These are phyloP conservation scores for Stagonosporopsis cucurbitacearum DNA, from an alignment of 2,329 filamentous ascomycete genomes.

Conservation along the genomic window DNA sequence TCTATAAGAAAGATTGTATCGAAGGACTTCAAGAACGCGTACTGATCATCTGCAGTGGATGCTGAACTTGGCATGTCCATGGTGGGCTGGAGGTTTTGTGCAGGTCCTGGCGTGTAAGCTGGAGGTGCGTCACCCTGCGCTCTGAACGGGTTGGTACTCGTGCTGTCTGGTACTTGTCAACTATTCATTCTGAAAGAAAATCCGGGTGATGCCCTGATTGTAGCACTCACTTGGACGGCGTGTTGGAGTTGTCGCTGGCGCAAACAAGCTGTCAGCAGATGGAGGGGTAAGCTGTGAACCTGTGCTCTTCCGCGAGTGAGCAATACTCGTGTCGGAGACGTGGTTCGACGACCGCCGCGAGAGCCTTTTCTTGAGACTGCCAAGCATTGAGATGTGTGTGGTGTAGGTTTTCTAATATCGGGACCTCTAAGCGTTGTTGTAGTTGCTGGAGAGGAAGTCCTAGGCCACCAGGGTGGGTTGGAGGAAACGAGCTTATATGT, in stretches of 20 bases:
- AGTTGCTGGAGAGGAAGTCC: not conserved
- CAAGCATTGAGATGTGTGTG: slow-evolving; percentile 24
- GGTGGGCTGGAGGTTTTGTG: slow-evolving; percentile 18
- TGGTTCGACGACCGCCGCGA: slow-evolving; percentile 27
- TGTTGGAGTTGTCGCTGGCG: slow-evolving; percentile 40
- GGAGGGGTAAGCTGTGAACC: slow-evolving; percentile 27
- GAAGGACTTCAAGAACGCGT: slow-evolving; percentile 77
- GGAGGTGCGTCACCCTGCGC: slow-evolving; percentile 50
- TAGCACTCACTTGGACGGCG: slow-evolving; percentile 47
- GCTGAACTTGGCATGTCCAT: slow-evolving; percentile 3
- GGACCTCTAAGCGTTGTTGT: slow-evolving; percentile 6
- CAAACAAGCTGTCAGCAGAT: slow-evolving; percentile 25
- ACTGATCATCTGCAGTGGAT: slow-evolving; percentile 65
- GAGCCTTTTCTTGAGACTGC: slow-evolving; percentile 36
- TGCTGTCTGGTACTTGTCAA: slow-evolving; percentile 28
- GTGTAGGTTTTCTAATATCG: not conserved
- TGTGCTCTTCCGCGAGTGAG: slow-evolving; percentile 1
- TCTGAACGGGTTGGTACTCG: slow-evolving; percentile 38
- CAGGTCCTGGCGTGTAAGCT: slow-evolving; percentile 47
- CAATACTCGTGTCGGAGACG: slow-evolving; percentile 6
- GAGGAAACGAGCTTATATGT: slow-evolving; percentile 13
- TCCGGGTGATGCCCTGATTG: not conserved
- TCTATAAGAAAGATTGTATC: slow-evolving; percentile 93
- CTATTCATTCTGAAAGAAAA: not conserved
- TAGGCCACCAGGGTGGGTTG: not conserved